Evolutionary conservation across 495 filamentous ascomycete species (phyloP).

Genomic region (Pyrenula massariospora): DNA sequence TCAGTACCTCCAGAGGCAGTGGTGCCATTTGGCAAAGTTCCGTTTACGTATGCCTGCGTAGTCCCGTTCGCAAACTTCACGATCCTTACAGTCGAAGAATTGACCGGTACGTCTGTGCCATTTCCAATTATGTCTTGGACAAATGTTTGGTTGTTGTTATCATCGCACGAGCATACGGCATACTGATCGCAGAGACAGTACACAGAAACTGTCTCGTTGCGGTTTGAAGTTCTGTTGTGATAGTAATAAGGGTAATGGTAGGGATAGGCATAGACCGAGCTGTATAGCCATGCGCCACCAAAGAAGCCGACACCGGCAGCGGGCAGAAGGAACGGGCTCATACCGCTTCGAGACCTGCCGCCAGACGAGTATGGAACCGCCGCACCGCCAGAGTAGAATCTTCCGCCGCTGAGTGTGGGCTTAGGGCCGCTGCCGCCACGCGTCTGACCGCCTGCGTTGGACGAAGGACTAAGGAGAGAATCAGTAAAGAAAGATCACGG

Average conservation of each 20-base stretch:
- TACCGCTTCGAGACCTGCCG: slow-evolving; percentile 35
- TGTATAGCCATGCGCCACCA: slow-evolving; percentile 49
- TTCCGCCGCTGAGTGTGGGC: slow-evolving; percentile 51
- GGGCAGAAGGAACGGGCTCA: slow-evolving; percentile 46
- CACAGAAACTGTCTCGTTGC: slow-evolving; percentile 63
- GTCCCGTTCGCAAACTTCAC: slow-evolving; percentile 59
- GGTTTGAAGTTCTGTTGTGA: slow-evolving; percentile 20
- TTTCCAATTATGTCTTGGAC: slow-evolving; percentile 52
- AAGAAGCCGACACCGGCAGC: slow-evolving; percentile 45
- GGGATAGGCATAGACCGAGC: slow-evolving; percentile 44
- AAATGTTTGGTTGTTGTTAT: slow-evolving; percentile 50
- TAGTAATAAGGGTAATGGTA: slow-evolving; percentile 59
- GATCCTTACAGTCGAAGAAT: slow-evolving; percentile 53
- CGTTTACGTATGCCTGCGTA: slow-evolving; percentile 60
- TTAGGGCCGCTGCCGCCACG: slow-evolving; percentile 49
- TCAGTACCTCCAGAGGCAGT: slow-evolving; percentile 38
- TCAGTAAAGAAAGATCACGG: too few species aligned
- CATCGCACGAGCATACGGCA: slow-evolving; percentile 70
- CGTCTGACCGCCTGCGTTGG: slow-evolving; percentile 52
- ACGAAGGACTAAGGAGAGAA: slow-evolving; percentile 8
- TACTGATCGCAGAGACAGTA: slow-evolving; percentile 63
- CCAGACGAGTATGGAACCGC: slow-evolving; percentile 57
- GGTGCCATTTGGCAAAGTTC: slow-evolving; percentile 76
- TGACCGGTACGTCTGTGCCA: slow-evolving; percentile 41
- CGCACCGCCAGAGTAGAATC: slow-evolving; percentile 73